Base-by-base conservation (phyloP, 169 alveolate species). In the Cytauxzoon felis region DNA sequence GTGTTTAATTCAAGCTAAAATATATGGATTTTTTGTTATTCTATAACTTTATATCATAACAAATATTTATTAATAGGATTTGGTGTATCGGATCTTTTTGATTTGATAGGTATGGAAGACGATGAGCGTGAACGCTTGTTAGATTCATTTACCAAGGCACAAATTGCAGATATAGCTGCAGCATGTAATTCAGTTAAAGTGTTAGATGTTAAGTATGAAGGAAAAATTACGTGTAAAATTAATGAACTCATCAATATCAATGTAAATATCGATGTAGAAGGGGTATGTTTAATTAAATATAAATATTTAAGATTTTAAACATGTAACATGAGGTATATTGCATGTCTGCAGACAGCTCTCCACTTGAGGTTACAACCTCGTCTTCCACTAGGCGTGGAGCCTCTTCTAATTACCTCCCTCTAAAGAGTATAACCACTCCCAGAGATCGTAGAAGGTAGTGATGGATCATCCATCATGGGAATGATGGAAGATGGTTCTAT, bases 81-180 rank as follows among this genome's bases (percentile, higher is more conserved):
- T 49, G 91, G 89, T 29, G 95, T 97, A 0, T 66, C 76, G 4
- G 99, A 95, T 59, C 88, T 95, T 1, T 92, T 85, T 52, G 99
- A 97, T 72, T 87, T 97, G 47, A 88, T 94, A 83, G 91, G 93
- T 76, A 90, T 96, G 94, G 99, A 98, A 26, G 99, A 98, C 26
- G 95, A 88, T 19, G 89, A 73, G n/a, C 86, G 99, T 71, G 84
- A 87, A 24, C 70, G 86, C 41, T 79, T 96, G 24, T 83, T 96
- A 33, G 38, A 54, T 24, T 51, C 81, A 16, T 81, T 94, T 34
- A 65, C 75, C 42, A 90, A 92, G 27, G 70, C 82, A 16, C 91
- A 95, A 57, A 82, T 93, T 21, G 62, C 80, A 27, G 82, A 71
- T 49, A 92, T 92, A 16, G 97, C 96, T 8, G 68, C 76, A 53